phyloP scores from a whole-genome alignment of 1,139 yeast genomes.

The Yamadazyma sp. region DNA sequence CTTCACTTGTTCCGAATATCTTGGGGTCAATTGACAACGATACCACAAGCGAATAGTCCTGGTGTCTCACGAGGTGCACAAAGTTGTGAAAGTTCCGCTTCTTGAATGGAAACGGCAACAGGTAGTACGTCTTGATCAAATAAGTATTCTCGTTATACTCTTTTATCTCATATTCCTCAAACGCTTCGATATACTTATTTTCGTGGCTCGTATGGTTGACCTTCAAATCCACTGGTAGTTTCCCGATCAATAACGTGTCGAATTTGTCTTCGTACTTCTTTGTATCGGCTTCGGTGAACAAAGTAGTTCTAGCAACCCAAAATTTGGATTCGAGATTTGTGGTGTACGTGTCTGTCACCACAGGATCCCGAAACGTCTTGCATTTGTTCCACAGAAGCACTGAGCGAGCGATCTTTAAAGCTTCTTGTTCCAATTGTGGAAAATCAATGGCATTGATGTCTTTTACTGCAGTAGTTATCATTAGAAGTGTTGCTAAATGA shows the following conservation, averaged over 20 bases:
- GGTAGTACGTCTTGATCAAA: constrained; percentile 38
- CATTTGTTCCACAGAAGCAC: constrained; percentile 16
- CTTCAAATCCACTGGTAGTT: constrained; percentile 11
- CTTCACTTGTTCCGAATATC: constrained; percentile 11
- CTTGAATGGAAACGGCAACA: constrained; percentile 49
- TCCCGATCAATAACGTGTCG: constrained; percentile 16
- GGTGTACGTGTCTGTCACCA: constrained; percentile 7
- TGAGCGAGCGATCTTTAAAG: neutral
- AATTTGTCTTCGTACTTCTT: constrained; percentile 10
- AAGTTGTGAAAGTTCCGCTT: constrained; percentile 60
- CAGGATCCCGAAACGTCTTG: constrained; percentile 10
- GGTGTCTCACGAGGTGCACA: constrained; percentile 35
- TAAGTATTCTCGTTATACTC: constrained; percentile 18
- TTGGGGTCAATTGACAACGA: constrained; percentile 15
- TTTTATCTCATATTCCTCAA: constrained; percentile 23
- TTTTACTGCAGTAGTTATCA: constrained; percentile 3
- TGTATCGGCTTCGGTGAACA: constrained; percentile 8
- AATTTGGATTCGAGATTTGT: constrained; percentile 8
- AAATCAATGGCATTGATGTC: constrained; percentile 11
- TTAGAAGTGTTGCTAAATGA: neutral
- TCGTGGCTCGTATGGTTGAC: constrained; percentile 38
- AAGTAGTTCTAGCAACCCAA: constrained; percentile 16
- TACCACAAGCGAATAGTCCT: constrained; percentile 10
- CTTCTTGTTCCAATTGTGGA: constrained; percentile 2
- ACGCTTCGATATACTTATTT: constrained; percentile 32